A percentile compares a stretch with the other conserved stretches of the same genome.
phyloP scores from a whole-genome alignment of 805 yeast genomes.

The Hanseniaspora opuntiae region DNA sequence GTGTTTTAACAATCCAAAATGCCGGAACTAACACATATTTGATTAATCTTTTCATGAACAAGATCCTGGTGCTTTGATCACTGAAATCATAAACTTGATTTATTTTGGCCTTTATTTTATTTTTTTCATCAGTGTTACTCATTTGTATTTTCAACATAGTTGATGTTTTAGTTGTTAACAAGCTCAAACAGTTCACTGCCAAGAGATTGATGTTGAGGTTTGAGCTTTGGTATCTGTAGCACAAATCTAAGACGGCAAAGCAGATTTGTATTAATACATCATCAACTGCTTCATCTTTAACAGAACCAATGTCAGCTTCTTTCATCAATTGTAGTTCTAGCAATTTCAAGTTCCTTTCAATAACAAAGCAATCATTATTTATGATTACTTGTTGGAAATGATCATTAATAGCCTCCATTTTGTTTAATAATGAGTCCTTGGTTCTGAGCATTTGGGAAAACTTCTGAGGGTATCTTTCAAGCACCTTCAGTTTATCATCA shows the following conservation, averaged over 20 bases:
- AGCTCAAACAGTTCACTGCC: conserved; percentile 58
- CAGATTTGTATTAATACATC: conserved; percentile 33
- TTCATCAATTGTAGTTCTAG: neutral
- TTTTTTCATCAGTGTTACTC: conserved; percentile 28
- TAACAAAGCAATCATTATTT: conserved; percentile 4
- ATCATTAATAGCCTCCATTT: neutral
- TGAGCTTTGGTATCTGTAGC: conserved; percentile 40
- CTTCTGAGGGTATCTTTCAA: conserved; percentile 14
- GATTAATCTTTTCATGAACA: conserved; percentile 51
- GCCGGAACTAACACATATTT: conserved; percentile 64
- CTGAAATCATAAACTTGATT: conserved; percentile 50
- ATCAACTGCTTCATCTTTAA: neutral
- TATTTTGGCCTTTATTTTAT: conserved; percentile 12
- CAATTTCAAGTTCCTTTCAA: conserved; percentile 1
- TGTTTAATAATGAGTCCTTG: conserved; percentile 15
- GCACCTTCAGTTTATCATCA: neutral
- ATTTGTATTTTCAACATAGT: conserved; percentile 36
- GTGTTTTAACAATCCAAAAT: conserved; percentile 82
- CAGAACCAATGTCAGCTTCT: neutral
- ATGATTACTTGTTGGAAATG: conserved; percentile 2
- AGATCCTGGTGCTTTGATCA: conserved; percentile 46
- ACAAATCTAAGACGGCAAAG: conserved; percentile 40
- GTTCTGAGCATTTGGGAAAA: conserved; percentile 22
- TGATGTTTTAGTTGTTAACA: conserved; percentile 65
- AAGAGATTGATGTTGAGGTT: conserved; percentile 39